Evolutionary conservation across 306 rosid genomes (phyloP).

Genomic region (Vigna mungo): DNA sequence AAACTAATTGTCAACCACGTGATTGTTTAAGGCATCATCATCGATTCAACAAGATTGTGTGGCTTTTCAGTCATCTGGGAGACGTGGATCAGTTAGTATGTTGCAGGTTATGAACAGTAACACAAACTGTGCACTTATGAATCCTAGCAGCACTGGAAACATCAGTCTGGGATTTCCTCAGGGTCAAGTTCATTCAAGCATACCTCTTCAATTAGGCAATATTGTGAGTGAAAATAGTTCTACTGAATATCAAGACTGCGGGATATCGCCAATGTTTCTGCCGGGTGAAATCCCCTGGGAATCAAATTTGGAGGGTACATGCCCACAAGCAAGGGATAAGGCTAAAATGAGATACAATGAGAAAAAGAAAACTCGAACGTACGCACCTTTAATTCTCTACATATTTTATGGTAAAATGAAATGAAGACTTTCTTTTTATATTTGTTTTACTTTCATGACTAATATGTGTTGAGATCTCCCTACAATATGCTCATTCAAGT

Average conservation of each 20-base stretch:
- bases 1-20: slow-evolving; percentile 41
- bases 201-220: slow-evolving; percentile 65
- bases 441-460: not conserved
- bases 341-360: slow-evolving; percentile 86
- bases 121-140: slow-evolving; percentile 60
- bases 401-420: slow-evolving; percentile 16
- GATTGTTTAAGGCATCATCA: slow-evolving; percentile 66
- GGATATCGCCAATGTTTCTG: slow-evolving; percentile 64
- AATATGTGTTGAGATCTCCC: not conserved
- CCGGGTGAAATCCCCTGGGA: slow-evolving; percentile 73
- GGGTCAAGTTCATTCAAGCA: slow-evolving; percentile 65
- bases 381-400: slow-evolving; percentile 44
- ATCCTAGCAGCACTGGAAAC: slow-evolving; percentile 54
- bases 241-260: slow-evolving; percentile 72
- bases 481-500: not conserved
- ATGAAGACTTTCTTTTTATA: not conserved
- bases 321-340: slow-evolving; percentile 79
- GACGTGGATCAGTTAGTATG: slow-evolving; percentile 54
- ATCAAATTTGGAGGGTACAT: slow-evolving; percentile 60
- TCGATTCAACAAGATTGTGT: slow-evolving; percentile 61
- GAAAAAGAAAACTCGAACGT: slow-evolving; percentile 88
- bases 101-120: slow-evolving; percentile 53
- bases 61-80: slow-evolving; percentile 58
- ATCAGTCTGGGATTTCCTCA: slow-evolving; percentile 70
- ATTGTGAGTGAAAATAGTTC: slow-evolving; percentile 65